Evolutionary conservation across 2,329 filamentous ascomycete species (phyloP).

Genomic region (Tolypocladium capitatum): DNA sequence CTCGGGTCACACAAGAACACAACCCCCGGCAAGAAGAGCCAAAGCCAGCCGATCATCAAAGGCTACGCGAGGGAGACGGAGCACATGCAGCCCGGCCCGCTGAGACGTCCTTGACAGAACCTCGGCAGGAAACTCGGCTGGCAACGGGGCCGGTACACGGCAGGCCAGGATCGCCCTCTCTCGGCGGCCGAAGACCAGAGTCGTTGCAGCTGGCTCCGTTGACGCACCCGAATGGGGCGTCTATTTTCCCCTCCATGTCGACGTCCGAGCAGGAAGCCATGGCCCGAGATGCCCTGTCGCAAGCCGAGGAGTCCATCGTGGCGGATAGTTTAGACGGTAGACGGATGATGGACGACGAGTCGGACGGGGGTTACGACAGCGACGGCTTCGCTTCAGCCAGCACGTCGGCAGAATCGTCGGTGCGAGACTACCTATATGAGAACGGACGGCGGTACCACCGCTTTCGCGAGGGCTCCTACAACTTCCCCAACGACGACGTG

Average conservation of each 20-base stretch:
- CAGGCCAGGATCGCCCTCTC: neutral
- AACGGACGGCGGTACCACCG: slow-evolving; percentile 47
- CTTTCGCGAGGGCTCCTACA: slow-evolving; percentile 40
- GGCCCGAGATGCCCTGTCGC: slow-evolving; percentile 20
- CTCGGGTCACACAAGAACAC: neutral
- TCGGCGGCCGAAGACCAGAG: slow-evolving; percentile 5
- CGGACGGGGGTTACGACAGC: slow-evolving; percentile 25
- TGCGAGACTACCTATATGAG: slow-evolving; percentile 38
- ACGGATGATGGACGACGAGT: slow-evolving; percentile 7
- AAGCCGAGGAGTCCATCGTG: slow-evolving; percentile 23
- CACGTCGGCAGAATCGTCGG: slow-evolving; percentile 24
- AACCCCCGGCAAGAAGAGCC: neutral
- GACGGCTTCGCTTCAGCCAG: slow-evolving; percentile 22
- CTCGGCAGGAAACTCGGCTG: neutral
- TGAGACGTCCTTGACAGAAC: neutral
- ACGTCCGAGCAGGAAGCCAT: slow-evolving; percentile 20
- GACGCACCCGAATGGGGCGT: slow-evolving; percentile 23
- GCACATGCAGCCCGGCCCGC: neutral
- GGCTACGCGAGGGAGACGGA: neutral
- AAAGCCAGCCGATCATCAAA: neutral
- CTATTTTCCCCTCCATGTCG: slow-evolving; percentile 23
- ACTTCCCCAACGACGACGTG: slow-evolving; percentile 46
- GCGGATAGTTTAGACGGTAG: slow-evolving; percentile 18
- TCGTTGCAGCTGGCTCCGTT: slow-evolving; percentile 15
- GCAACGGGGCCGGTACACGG: neutral